Percentiles rank a stretch among this genome's conserved stretches.
Conservation (phyloP, 192 early-diverging fungal genomes). For the Entomortierella lignicola region DNA sequence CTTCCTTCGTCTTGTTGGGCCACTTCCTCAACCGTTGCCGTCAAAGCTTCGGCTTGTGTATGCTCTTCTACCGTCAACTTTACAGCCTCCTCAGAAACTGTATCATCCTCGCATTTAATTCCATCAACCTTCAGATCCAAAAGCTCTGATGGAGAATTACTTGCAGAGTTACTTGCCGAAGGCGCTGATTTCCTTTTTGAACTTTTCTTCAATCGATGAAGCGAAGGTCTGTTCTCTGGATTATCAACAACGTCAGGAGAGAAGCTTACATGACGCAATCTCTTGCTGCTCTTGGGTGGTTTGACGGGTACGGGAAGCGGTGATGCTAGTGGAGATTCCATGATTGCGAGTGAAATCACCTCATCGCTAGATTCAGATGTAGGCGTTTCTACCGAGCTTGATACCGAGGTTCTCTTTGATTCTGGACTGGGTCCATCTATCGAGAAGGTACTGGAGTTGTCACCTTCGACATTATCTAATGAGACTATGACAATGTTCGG, state of each 20-base stretch:
- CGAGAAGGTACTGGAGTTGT: neutral
- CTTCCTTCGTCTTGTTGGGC: slow-evolving; percentile 6
- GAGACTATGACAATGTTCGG: neutral
- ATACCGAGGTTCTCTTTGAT: neutral
- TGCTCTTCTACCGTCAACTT: neutral
- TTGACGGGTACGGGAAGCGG: slow-evolving; percentile 14
- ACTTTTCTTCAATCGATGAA: slow-evolving; percentile 5
- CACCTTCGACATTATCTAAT: neutral
- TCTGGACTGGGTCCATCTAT: neutral
- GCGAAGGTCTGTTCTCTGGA: slow-evolving; percentile 12
- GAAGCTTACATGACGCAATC: slow-evolving; percentile 23
- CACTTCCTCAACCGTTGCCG: neutral
- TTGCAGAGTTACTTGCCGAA: neutral
- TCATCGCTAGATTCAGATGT: neutral
- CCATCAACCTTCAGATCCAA: neutral
- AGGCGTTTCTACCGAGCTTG: neutral
- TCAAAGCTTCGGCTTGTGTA: neutral
- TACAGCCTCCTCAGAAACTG: neutral
- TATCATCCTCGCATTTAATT: neutral
- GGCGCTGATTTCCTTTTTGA: neutral
- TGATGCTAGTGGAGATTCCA: slow-evolving; percentile 18
- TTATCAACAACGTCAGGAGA: slow-evolving; percentile 40
- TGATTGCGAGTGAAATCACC: neutral
- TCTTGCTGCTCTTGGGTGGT: slow-evolving; percentile 2
- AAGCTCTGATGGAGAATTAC: neutral